Base-by-base conservation (phyloP, 106 monocot species). In the Allium sativum region DNA sequence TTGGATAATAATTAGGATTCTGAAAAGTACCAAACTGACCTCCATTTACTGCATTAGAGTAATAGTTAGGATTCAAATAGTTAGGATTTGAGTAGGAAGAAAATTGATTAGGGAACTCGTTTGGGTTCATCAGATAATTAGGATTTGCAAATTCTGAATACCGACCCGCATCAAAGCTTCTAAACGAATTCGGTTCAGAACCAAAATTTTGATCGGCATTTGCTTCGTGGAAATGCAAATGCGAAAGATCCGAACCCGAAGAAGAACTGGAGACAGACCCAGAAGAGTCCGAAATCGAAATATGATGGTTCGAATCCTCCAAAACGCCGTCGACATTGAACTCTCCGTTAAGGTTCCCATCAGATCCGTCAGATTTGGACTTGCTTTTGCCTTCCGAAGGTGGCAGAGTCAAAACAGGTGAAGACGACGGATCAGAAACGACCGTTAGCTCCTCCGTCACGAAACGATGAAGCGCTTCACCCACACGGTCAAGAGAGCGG, bases 391-490 rank as follows among this genome's bases (percentile, higher is more conserved):
- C 81, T 10, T 84, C 68, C 6, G 79, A 81, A 1, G 84, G 82
- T 3, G 89, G 93, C 18, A 88, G 75, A 0, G 85, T 79, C 68
- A 93, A 62, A 10, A 78, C 65, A 9, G 83, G 78, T n/a, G 84
- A 84, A 19, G 84, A 77, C 6, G 78, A 53, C 18, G 77, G 56
- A 10, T 66, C 10, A 21, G 67, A 4, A 9, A 63, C 65, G 18
- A 57, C 58, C 11, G 68, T 53, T 55, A 84, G 65, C 53, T 86
- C 83, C 62, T 89, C 87, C 10, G 54, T 20, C 12, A 76, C 89
- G 56, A 93, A 93, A 17, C 85, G 72, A 53, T 74, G 61, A 42
- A 93, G 78, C 44, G 93, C 88, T 21, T 68, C 79, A 10, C 82
- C 85, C 61, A 88, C 76, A 57, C 70, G 71, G 45, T 56, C 31